Base-by-base conservation (phyloP, 2,329 filamentous ascomycete genomes). In the Fusarium xyrophilum region DNA sequence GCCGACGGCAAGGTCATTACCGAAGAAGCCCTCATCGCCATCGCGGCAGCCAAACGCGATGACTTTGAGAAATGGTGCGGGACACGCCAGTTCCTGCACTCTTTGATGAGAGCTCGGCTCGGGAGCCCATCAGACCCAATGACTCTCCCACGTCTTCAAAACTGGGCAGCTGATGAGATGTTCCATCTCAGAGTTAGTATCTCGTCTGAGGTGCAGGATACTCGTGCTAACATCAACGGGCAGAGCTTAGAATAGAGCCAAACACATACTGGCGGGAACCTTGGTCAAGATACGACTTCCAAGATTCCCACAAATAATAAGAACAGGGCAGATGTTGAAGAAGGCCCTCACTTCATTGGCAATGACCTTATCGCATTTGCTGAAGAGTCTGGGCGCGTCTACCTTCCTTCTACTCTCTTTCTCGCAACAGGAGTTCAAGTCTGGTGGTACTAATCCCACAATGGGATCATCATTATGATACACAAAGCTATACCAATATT, bases 401-500 rank as follows among this genome's bases (percentile, higher is more conserved):
- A 5, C 7, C 4, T 6, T 21, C 12, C 6, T 30, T 21, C 21
- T 8, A 0, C 5, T n/a, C 14, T 21, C 7, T 15, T 28, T 44
- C 9, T 19, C 4, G 25, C 7, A 17, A 4, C n/a, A 13, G n/a
- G 27, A 47, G 46, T 36, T 50, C 6, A 50, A 50, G 21, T 50
- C 21, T 50, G 21, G 13, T 15, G 21, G 30, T n/a, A 6, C 25
- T 35, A 11, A 15, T 19, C 23, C 17, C 17, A 15, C 12, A 2
- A 15, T 35, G 17, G 21, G 17, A 50, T n/a, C 7, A 17, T 19
- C 12, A 14, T 48, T 8, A 35, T 15, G 12, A 12, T 50, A 2
- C 4, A 6, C 9, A 4, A 27, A 12, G n/a, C 2, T 3, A 9
- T 8, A 14, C 10, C 17, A n/a, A 4, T 2, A 12, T 48, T 36